Base-by-base conservation (phyloP, 768 basidiomycete genomes). In the Boletellus emodensis region DNA sequence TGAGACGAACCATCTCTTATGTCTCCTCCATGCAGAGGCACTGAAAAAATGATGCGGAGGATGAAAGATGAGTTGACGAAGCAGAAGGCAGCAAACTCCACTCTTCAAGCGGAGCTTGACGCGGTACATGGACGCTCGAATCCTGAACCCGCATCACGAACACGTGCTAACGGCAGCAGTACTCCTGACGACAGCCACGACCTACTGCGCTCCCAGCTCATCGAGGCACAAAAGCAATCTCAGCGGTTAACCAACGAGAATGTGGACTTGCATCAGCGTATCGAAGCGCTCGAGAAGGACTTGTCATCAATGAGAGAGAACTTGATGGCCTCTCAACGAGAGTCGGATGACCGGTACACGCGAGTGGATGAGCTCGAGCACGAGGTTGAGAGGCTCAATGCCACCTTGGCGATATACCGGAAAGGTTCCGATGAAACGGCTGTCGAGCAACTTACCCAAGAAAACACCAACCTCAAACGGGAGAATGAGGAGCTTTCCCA, bases 31-130 rank as follows among this genome's bases (percentile, higher is more conserved):
- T 52, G 30, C 63, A 93, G 90, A 79, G 92, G 92, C 40, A 97
- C 94, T 1, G 96, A 98, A 70, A 96, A 94, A 72, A 93, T 98
- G 84, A 88, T 97, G 76, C 84, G 93, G 58, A 83, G 87, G 59
- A 91, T 97, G 86, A 90, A 93, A 69, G 95, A 94, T 49, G 96
- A 98, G 63, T 72, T 97, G 50, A 87, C 81, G 57, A 94, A 89
- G 72, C 90, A 95, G 70, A 97, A 96, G 72, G 76, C 76, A 41
- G 69, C 84, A 40, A 94, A 93, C 62, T 74, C 83, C 39, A 74
- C 78, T 49, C 81, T 98, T 24, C 92, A 97, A 64, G 70, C 79
- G n/a, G 91, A 97, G 59, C 75, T 95, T 18, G 92, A 95, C 50
- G 68, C 75, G 2, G 62, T 78, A 22, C 84, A 85, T n/a, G 77